These are phyloP conservation scores for Mucor velutinosus DNA, from an alignment of 371 early-diverging fungal species.

Conservation along the genomic window DNA sequence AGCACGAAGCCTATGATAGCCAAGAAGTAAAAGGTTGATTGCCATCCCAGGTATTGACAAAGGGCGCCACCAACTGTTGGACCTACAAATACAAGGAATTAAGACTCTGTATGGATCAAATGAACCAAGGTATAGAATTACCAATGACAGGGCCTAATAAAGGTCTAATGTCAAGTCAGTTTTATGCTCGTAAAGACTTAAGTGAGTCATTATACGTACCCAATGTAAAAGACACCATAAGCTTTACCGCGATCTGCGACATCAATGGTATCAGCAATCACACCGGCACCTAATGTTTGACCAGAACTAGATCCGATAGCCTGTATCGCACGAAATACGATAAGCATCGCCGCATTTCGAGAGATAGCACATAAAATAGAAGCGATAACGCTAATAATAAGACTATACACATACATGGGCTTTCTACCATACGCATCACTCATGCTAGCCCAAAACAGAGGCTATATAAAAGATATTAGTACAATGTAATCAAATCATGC, in stretches of 20 bases:
- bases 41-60: conserved; percentile 64
- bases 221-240: conserved; percentile 36
- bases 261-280: conserved; percentile 36
- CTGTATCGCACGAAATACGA: conserved; percentile 68
- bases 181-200: not conserved
- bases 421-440: conserved; percentile 64
- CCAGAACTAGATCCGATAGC: conserved; percentile 67
- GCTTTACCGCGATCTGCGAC: conserved; percentile 29
- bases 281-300: conserved; percentile 50
- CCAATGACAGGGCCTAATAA: conserved; percentile 55
- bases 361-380: conserved; percentile 65
- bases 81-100: conserved; percentile 1
- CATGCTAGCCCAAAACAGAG: conserved; percentile 66
- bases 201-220: not conserved
- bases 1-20: conserved; percentile 34
- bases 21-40: conserved; percentile 62
- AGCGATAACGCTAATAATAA: conserved; percentile 55
- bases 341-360: conserved; percentile 48
- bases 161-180: conserved; percentile 7
- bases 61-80: conserved; percentile 57
- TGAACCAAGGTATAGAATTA: too few relatives aligned
- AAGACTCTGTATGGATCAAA: too few relatives aligned
- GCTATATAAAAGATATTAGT: conserved; percentile 20
- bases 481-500: not conserved
- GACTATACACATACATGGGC: conserved; percentile 61